A percentile compares a stretch with the other conserved stretches of the same genome.
These are phyloP conservation scores for Suhomyces yuchorum DNA, from an alignment of 1,139 yeast species.

Conservation along the genomic window DNA sequence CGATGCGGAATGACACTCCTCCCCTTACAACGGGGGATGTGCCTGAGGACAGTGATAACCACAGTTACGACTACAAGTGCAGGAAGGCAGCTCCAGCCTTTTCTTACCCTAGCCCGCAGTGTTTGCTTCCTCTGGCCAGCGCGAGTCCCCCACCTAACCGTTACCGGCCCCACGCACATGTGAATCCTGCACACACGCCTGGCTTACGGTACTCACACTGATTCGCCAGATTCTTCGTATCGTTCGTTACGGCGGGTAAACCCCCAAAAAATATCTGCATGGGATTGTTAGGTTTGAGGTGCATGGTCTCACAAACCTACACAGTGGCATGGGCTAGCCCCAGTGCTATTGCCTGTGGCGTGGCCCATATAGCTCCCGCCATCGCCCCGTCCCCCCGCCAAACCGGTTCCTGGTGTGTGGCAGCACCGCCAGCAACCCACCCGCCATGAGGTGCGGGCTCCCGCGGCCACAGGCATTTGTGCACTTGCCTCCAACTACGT, in stretches of 20 bases:
- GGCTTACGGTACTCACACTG: neutral
- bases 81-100: too few species aligned
- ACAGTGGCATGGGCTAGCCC: neutral
- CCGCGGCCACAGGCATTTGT: too few species aligned
- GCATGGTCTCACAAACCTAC: neutral
- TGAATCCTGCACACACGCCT: neutral
- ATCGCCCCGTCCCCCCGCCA: too few species aligned
- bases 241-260: conserved; percentile 7
- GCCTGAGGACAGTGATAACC: too few species aligned
- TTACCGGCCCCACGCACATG: neutral
- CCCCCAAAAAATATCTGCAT: conserved; percentile 1
- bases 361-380: neutral
- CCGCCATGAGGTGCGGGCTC: too few species aligned
- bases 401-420: too few species aligned
- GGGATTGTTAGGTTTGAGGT: conserved; percentile 5
- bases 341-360: neutral
- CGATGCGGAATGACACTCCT: too few species aligned
- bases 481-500: neutral
- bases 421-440: too few species aligned
- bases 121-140: too few species aligned
- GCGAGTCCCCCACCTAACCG: neutral
- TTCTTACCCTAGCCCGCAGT: too few species aligned
- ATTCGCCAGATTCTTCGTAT: conserved; percentile 8
- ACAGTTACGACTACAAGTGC: too few species aligned
- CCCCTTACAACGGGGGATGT: too few species aligned